Evolutionary conservation across 352 stramenopile species (phyloP), one percentile per base, ranked within the genome.

Genomic region (Plasmopara muralis): DNA sequence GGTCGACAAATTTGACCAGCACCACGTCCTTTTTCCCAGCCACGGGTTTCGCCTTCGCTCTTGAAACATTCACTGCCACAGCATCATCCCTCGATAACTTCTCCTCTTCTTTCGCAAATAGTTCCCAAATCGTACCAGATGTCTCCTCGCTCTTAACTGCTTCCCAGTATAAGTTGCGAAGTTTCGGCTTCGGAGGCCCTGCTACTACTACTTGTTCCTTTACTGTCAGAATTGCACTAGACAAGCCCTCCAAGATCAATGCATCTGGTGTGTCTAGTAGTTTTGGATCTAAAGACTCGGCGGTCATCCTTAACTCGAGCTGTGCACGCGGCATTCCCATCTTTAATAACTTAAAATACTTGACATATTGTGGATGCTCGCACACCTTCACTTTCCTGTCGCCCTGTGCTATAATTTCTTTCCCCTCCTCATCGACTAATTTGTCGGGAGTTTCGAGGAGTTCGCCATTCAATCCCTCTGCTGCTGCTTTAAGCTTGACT

Each of bases 321-420:
- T 95, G 91, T 16, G 83, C 78, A 43, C 86, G 77, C 7, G 95
- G 95, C 79, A 98, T 92, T 5, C 91, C 92, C 67, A 98, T 90
- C 62, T 97, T 97, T 38, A 93, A 67, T 83, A 98, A 93, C 65
- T 97, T 97, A 72, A 97, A 98, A 76, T 97, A 98, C 66, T 97
- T 97, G 46, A 59, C 61, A 57, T 96, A 98, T 44, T 69, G 77
- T 13, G 87, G 87, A 54, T 98, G 88, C 50, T 97, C 77, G 7
- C 57, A 77, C 38, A 60, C 74, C 44, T 80, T 84, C 29, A 83
- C 62, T 39, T 58, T 68, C 39, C 70, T 66, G 10, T 44, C 53
- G 18, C 50, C 37, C n/a, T 31, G 50, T 45, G 31, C 46, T 35
- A 64, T 72, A 16, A 77, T 55, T 48, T 72, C 62, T 35, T 82